Conservation (phyloP, 164 flowering plant species). For the Vitis rotundifolia region DNA sequence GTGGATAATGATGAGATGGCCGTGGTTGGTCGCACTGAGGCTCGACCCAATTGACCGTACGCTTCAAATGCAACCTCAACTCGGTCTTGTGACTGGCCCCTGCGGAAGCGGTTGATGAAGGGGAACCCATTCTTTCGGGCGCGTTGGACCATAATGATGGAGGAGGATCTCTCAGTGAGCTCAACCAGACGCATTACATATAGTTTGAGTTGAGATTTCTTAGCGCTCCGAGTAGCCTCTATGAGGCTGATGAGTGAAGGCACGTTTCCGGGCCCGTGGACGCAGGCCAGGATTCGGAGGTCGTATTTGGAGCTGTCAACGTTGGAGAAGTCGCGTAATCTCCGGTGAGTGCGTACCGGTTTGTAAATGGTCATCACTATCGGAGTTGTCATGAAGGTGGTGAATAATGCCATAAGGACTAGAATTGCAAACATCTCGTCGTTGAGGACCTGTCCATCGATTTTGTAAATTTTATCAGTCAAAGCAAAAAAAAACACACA, state of each 20-base stretch:
- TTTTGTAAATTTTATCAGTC: background rate
- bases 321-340: conserved; percentile 13
- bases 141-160: conserved; percentile 61
- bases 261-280: conserved; percentile 51
- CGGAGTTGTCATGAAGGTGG: conserved; percentile 83
- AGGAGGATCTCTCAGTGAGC: conserved; percentile 70
- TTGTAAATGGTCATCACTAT: conserved; percentile 62
- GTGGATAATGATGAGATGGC: conserved; percentile 57
- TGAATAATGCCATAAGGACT: conserved; percentile 77
- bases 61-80: conserved; percentile 40
- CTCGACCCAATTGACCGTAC: conserved; percentile 44
- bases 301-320: conserved; percentile 17
- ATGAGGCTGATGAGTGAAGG: conserved; percentile 56
- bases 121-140: conserved; percentile 57
- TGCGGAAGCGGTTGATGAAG: conserved; percentile 28
- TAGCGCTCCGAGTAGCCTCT: conserved; percentile 46
- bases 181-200: conserved; percentile 67
- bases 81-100: conserved; percentile 31
- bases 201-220: conserved; percentile 37
- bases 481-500: background rate
- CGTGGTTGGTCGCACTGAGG: conserved; percentile 51
- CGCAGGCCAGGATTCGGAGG: conserved; percentile 60
- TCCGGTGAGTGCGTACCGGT: conserved; percentile 38
- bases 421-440: conserved; percentile 75
- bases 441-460: conserved; percentile 54